These are phyloP conservation scores for Colletotrichum incanum DNA, from an alignment of 2,329 filamentous ascomycete species.

Conservation along the genomic window DNA sequence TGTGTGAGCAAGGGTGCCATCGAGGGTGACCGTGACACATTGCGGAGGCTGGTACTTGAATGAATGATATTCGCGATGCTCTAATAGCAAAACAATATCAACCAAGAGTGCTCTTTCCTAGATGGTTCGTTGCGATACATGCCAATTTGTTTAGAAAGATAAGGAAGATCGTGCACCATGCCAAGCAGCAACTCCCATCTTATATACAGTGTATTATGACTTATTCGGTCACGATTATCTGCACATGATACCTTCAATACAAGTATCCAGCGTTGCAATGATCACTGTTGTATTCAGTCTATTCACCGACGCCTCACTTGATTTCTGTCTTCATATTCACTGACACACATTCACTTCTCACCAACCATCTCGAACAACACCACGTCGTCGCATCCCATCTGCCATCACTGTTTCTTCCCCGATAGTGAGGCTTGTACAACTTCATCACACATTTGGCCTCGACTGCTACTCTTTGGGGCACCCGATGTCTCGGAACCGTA, in stretches of 20 bases:
- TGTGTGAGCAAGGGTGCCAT: slow-evolving; percentile 67
- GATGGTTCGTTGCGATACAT: too few species aligned
- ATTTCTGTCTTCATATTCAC: slow-evolving; percentile 29
- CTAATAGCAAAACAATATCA: too few species aligned
- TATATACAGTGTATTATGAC: slow-evolving; percentile 28
- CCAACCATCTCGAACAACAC: slow-evolving; percentile 38
- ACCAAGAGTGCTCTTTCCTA: neutral
- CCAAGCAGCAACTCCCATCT: slow-evolving; percentile 9
- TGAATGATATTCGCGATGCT: too few species aligned
- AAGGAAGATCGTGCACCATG: neutral
- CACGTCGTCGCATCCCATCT: neutral
- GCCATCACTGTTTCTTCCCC: neutral
- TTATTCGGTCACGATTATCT: neutral
- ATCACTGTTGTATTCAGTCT: slow-evolving; percentile 27
- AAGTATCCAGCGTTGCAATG: slow-evolving; percentile 1
- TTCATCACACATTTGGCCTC: slow-evolving; percentile 5
- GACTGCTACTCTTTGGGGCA: neutral
- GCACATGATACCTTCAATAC: neutral
- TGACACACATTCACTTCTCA: slow-evolving; percentile 26
- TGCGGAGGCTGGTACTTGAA: slow-evolving; percentile 36
- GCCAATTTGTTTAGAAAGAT: neutral
- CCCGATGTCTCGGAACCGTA: slow-evolving; percentile 43
- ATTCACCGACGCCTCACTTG: slow-evolving; percentile 44
- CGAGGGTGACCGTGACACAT: slow-evolving; percentile 72
- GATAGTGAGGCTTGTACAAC: slow-evolving; percentile 25